These are phyloP conservation scores for Zygosaccharomyces pseudorouxii DNA, from an alignment of 805 yeast species.

Conservation along the genomic window DNA sequence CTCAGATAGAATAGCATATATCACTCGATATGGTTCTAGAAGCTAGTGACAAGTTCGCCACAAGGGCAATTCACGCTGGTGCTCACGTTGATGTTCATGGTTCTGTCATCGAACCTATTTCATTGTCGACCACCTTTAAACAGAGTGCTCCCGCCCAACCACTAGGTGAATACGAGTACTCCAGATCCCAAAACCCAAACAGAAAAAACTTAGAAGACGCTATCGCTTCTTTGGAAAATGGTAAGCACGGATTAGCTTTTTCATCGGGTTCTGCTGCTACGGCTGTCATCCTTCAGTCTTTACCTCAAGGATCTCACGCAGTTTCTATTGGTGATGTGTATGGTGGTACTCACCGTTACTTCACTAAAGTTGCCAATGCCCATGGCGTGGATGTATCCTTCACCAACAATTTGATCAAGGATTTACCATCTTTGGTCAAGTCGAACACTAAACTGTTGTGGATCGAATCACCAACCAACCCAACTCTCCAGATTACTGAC, in stretches of 20 bases:
- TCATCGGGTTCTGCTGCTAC: constrained; percentile 86
- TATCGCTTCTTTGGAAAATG: constrained; percentile 74
- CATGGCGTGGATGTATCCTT: constrained; percentile 71
- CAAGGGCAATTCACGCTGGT: constrained; percentile 83
- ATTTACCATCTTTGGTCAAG: constrained; percentile 51
- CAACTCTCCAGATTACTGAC: constrained; percentile 76
- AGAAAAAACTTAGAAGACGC: constrained; percentile 76
- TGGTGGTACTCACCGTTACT: constrained; percentile 90
- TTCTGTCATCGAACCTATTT: constrained; percentile 81
- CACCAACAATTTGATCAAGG: constrained; percentile 57
- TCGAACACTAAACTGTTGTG: constrained; percentile 71
- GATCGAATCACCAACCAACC: constrained; percentile 88
- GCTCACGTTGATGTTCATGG: constrained; percentile 72
- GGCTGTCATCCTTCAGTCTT: constrained; percentile 66
- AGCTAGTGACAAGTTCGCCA: constrained; percentile 51
- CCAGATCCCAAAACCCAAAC: constrained; percentile 83
- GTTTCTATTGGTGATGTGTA: constrained; percentile 81
- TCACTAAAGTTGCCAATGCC: constrained; percentile 76
- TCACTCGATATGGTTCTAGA: constrained; percentile 20
- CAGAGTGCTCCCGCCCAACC: constrained; percentile 76
- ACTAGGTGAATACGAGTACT: constrained; percentile 74
- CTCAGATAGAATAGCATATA: not conserved
- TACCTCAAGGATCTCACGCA: constrained; percentile 69
- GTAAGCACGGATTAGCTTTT: constrained; percentile 69
- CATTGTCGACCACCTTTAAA: constrained; percentile 80